Percentiles rank a stretch among this genome's conserved stretches.
Conservation (phyloP, 331 rosid species). For the Stylosanthes scabra region DNA sequence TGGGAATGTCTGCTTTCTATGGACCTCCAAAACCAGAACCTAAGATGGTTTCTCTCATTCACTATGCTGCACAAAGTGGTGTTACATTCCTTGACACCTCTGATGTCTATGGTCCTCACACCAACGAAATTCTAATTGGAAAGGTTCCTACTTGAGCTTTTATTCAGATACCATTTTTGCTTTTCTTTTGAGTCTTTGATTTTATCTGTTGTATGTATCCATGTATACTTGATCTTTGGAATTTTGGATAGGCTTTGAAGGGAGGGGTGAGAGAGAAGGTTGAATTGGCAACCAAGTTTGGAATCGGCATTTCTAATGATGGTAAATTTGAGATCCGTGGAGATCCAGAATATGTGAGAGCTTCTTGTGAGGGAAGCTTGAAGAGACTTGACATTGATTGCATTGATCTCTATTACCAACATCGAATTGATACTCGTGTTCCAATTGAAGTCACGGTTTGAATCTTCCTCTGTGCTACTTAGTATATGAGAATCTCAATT, state of each 20-base stretch:
- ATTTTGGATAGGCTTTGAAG: slow-evolving; percentile 52
- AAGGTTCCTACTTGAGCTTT: slow-evolving; percentile 43
- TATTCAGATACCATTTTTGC: neutral
- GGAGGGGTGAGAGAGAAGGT: slow-evolving; percentile 62
- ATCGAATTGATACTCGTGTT: slow-evolving; percentile 64
- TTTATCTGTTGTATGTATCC: neutral
- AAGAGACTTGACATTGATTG: slow-evolving; percentile 55
- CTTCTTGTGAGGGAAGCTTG: slow-evolving; percentile 70
- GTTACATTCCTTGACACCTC: slow-evolving; percentile 68
- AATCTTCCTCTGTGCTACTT: neutral
- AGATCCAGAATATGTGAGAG: slow-evolving; percentile 65
- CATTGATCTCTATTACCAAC: slow-evolving; percentile 80
- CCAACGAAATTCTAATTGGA: slow-evolving; percentile 75
- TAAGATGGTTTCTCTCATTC: slow-evolving; percentile 65
- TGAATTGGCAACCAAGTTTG: slow-evolving; percentile 70
- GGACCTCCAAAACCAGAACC: slow-evolving; percentile 61
- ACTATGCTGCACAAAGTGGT: slow-evolving; percentile 62
- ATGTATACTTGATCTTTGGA: neutral
- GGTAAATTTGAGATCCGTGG: slow-evolving; percentile 49
- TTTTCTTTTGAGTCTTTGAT: neutral
- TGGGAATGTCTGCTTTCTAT: slow-evolving; percentile 64
- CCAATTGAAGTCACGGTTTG: slow-evolving; percentile 81
- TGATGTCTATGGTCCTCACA: slow-evolving; percentile 65
- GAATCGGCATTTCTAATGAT: neutral
- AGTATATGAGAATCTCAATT: neutral